Percentiles rank a stretch among this genome's conserved stretches.
These are phyloP conservation scores for Obelidium mucronatum DNA, from an alignment of 192 early-diverging fungal species.

Conservation along the genomic window DNA sequence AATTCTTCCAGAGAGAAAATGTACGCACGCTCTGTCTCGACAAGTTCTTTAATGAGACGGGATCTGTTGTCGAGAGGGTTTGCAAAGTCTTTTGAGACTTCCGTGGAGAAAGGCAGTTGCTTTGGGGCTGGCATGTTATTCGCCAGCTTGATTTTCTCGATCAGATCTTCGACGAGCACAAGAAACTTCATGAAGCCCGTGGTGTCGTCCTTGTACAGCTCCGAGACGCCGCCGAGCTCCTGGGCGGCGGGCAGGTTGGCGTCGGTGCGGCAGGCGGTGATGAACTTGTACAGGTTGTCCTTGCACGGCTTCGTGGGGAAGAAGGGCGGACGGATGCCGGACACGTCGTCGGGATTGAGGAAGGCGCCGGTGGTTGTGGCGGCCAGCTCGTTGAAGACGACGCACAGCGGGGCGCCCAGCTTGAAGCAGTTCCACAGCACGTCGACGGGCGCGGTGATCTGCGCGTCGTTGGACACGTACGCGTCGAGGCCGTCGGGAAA, in stretches of 20 bases:
- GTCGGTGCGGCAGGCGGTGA: slow-evolving; percentile 76
- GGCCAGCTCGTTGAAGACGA: slow-evolving; percentile 55
- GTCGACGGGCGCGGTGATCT: slow-evolving; percentile 46
- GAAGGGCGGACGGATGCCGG: slow-evolving; percentile 26
- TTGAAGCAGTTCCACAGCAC: not conserved
- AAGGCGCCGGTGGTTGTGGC: slow-evolving; percentile 31
- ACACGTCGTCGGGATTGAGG: slow-evolving; percentile 52
- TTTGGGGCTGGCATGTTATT: slow-evolving; percentile 65
- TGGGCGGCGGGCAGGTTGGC: slow-evolving; percentile 65
- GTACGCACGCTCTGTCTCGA: slow-evolving; percentile 95
- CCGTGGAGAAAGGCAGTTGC: slow-evolving; percentile 52
- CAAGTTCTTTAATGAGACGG: slow-evolving; percentile 83
- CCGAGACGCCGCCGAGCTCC: slow-evolving; percentile 85
- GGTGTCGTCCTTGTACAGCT: slow-evolving; percentile 93
- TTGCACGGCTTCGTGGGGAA: slow-evolving; percentile 75
- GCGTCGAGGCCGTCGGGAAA: slow-evolving; percentile 56
- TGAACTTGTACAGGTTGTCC: slow-evolving; percentile 85
- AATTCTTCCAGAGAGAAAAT: slow-evolving; percentile 88
- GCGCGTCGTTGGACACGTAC: slow-evolving; percentile 17
- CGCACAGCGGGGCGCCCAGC: slow-evolving; percentile 54
- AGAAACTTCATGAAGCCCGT: slow-evolving; percentile 96
- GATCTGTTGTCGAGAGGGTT: slow-evolving; percentile 87
- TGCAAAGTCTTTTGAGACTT: slow-evolving; percentile 7
- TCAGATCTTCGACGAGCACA: slow-evolving; percentile 81
- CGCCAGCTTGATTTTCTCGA: slow-evolving; percentile 76